phyloP scores from a whole-genome alignment of 768 basidiomycete genomes.

The Calvatia gigantea region DNA sequence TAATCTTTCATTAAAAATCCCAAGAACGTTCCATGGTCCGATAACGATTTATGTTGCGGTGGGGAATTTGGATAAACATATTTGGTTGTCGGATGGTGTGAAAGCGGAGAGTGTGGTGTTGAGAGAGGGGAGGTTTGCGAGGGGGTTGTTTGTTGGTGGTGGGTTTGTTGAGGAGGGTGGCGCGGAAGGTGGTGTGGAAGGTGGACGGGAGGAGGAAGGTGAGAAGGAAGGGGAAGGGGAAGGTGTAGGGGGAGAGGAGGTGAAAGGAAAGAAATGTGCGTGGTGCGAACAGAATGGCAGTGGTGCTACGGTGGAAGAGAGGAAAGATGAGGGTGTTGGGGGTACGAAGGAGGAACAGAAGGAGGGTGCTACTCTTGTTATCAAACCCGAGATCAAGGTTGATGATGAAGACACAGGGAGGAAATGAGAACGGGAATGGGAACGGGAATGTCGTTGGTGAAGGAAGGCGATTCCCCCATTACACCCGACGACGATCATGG shows the following conservation, averaged over 20 bases:
- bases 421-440: too few species aligned
- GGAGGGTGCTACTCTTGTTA: too few species aligned
- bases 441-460: too few species aligned
- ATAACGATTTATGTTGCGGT: conserved; percentile 32
- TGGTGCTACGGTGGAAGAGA: too few species aligned
- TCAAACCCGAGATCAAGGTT: too few species aligned
- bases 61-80: conserved; percentile 34
- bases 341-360: neutral
- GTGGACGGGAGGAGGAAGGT: conserved; percentile 17
- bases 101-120: conserved; percentile 27
- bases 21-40: conserved; percentile 39
- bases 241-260: neutral
- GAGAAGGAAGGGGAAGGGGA: conserved; percentile 1
- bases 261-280: neutral
- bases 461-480: too few species aligned
- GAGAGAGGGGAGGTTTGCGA: conserved; percentile 26
- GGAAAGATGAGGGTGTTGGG: neutral
- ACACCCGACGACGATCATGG: neutral
- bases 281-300: neutral
- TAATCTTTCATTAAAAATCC: conserved; percentile 28
- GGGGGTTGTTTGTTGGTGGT: conserved; percentile 33
- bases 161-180: conserved; percentile 21
- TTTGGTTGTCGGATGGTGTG: conserved; percentile 29
- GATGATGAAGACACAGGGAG: too few species aligned
- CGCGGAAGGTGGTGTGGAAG: conserved; percentile 12